Percentiles rank a stretch among this genome's conserved stretches.
Evolutionary conservation across 1,284 basidiomycete genomes (phyloP).

Genomic region (Leccinum angustisporum): DNA sequence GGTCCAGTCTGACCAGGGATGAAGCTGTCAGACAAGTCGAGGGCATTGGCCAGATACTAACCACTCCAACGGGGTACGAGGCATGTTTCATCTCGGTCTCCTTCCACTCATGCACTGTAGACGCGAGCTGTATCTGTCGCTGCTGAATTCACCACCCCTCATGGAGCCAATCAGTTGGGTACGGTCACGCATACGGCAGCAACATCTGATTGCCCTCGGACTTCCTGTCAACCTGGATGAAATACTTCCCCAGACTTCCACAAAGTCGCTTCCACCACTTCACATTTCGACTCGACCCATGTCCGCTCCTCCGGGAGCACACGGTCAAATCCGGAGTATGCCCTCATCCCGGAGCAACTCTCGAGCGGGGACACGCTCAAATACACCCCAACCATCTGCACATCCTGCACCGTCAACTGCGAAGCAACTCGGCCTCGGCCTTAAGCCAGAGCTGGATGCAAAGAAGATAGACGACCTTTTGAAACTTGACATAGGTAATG

Average conservation of each 20-base stretch:
- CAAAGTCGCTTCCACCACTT: slow-evolving; percentile 73
- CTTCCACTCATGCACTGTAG: slow-evolving; percentile 43
- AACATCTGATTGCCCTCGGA: slow-evolving; percentile 86
- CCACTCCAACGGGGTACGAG: slow-evolving; percentile 70
- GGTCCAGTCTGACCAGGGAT: slow-evolving; percentile 56
- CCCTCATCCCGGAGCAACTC: slow-evolving; percentile 42
- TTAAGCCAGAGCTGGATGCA: slow-evolving; percentile 70
- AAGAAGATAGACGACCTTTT: slow-evolving; percentile 65
- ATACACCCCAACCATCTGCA: slow-evolving; percentile 54
- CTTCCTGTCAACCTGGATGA: slow-evolving; percentile 94
- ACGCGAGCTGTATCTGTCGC: slow-evolving; percentile 71
- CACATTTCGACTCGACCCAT: slow-evolving; percentile 81
- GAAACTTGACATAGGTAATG: slow-evolving; percentile 63
- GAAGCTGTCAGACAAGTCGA: slow-evolving; percentile 78
- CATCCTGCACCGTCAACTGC: slow-evolving; percentile 36
- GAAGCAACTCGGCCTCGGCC: slow-evolving; percentile 63
- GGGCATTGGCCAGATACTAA: slow-evolving; percentile 76
- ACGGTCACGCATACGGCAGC: slow-evolving; percentile 81
- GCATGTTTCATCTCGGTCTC: slow-evolving; percentile 16
- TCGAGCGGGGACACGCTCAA: slow-evolving; percentile 48
- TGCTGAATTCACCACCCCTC: slow-evolving; percentile 62
- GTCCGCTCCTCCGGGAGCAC: slow-evolving; percentile 70
- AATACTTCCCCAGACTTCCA: slow-evolving; percentile 72
- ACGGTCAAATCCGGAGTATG: slow-evolving; percentile 39
- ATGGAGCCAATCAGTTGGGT: slow-evolving; percentile 89